Conservation (phyloP, 176 grass and related monocot genomes). For the Phyllostachys edulis region DNA sequence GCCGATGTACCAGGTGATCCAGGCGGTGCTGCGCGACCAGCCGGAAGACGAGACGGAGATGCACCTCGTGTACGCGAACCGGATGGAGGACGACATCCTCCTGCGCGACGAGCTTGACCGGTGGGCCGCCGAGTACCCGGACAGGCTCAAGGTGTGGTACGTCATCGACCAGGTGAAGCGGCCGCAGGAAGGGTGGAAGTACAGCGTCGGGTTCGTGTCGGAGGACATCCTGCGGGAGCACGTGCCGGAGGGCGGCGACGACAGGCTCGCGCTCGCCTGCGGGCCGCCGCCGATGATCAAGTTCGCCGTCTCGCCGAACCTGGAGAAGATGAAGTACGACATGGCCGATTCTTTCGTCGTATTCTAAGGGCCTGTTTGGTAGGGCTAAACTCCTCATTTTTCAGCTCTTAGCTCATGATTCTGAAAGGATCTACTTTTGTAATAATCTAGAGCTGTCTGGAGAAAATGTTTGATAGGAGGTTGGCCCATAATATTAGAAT, state of each 20-base stretch:
- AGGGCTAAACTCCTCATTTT: too few relatives aligned
- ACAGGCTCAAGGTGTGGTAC: constrained; percentile 86
- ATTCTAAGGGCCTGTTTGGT: too few relatives aligned
- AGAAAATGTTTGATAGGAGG: too few relatives aligned
- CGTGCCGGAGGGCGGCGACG: constrained; percentile 57
- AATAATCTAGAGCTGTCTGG: too few relatives aligned
- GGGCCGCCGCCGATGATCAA: constrained; percentile 94
- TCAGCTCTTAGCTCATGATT: too few relatives aligned
- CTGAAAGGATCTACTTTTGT: too few relatives aligned
- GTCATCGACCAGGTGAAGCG: constrained; percentile 70
- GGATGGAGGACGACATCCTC: constrained; percentile 81
- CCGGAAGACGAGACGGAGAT: constrained; percentile 78
- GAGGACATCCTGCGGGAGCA: constrained; percentile 65
- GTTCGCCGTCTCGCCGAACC: constrained; percentile 75
- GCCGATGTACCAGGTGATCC: constrained; percentile 91
- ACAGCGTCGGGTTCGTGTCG: constrained; percentile 70
- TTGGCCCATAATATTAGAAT: too few relatives aligned
- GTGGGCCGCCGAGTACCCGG: constrained; percentile 62
- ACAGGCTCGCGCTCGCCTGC: constrained; percentile 75
- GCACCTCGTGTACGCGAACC: constrained; percentile 90
- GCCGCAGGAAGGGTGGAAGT: constrained; percentile 66
- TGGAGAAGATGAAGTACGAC: constrained; percentile 96
- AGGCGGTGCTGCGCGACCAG: constrained; percentile 74
- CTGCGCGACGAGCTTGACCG: constrained; percentile 71
- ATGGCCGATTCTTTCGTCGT: constrained; percentile 56